phyloP scores from a whole-genome alignment of 306 rosid genomes.

The Casuarina cunninghamiana region DNA sequence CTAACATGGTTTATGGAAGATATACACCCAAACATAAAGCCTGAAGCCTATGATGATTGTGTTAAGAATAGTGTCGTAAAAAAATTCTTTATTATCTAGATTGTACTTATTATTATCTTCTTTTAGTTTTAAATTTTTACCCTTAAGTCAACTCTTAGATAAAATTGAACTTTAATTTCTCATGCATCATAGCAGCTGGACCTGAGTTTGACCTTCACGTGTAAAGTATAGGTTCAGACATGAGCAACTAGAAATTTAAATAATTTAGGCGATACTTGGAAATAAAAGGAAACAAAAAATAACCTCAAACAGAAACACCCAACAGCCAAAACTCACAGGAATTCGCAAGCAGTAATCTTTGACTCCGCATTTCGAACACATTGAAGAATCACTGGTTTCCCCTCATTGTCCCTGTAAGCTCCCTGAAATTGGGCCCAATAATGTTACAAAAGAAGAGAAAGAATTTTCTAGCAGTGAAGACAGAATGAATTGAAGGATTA shows the following conservation, averaged over 20 bases:
- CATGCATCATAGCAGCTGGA: too few species aligned
- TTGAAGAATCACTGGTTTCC: conserved; percentile 41
- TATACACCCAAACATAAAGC: too few species aligned
- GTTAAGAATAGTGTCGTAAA: too few species aligned
- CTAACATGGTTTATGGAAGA: too few species aligned
- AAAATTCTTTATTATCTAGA: too few species aligned
- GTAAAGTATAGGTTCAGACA: not conserved
- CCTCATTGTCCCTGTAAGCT: conserved; percentile 42
- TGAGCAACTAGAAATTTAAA: not conserved
- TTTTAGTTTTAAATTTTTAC: too few species aligned
- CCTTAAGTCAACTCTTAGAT: too few species aligned
- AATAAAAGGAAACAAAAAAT: not conserved
- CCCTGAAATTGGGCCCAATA: conserved; percentile 23
- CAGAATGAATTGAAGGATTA: not conserved
- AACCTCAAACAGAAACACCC: not conserved
- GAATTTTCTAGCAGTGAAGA: not conserved
- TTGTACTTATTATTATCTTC: too few species aligned
- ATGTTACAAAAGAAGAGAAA: not conserved
- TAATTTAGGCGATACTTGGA: not conserved
- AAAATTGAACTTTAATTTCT: too few species aligned
- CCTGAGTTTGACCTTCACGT: too few species aligned
- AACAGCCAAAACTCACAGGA: conserved; percentile 29
- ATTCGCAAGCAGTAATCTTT: conserved; percentile 34
- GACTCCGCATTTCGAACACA: conserved; percentile 45
- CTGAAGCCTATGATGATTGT: too few species aligned